Percentiles rank a stretch among this genome's conserved stretches.
Conservation (phyloP, 768 basidiomycete species). For the Filobasidium floriforme region DNA sequence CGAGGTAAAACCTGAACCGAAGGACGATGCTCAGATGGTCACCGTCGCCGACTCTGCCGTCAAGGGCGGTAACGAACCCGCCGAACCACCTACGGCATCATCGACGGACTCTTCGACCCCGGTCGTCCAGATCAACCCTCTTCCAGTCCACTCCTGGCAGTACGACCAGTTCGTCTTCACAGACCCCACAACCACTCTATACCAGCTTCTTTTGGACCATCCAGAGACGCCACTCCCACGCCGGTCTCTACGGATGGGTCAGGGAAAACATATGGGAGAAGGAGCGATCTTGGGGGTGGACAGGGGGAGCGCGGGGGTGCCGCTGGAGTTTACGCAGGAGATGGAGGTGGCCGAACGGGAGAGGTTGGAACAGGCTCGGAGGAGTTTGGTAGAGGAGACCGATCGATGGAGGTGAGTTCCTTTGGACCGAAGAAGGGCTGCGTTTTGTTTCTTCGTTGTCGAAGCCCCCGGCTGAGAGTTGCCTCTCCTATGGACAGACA, state of each 20-base stretch:
- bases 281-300: slow-evolving; percentile 54
- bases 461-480: slow-evolving; percentile 13
- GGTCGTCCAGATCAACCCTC: slow-evolving; percentile 12
- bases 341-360: slow-evolving; percentile 86
- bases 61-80: not conserved
- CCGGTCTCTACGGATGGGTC: slow-evolving; percentile 16
- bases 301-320: slow-evolving; percentile 51
- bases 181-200: slow-evolving; percentile 81
- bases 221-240: slow-evolving; percentile 70
- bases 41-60: not conserved
- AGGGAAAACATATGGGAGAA: slow-evolving; percentile 5
- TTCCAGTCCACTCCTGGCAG: slow-evolving; percentile 84
- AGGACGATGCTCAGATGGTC: not conserved
- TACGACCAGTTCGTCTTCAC: slow-evolving; percentile 97
- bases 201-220: slow-evolving; percentile 69
- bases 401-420: slow-evolving; percentile 63
- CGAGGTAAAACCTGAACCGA: not conserved
- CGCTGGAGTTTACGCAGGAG: slow-evolving; percentile 72
- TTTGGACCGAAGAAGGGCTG: not conserved
- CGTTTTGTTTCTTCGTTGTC: not conserved
- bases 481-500: slow-evolving; percentile 26
- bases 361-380: slow-evolving; percentile 66
- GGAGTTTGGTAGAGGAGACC: slow-evolving; percentile 64
- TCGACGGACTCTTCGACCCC: not conserved
- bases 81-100: not conserved